Evolutionary conservation across 31 red algal species (phyloP), one percentile per base, ranked within the genome.

Genomic region (Odonthalia washingtoniensis): DNA sequence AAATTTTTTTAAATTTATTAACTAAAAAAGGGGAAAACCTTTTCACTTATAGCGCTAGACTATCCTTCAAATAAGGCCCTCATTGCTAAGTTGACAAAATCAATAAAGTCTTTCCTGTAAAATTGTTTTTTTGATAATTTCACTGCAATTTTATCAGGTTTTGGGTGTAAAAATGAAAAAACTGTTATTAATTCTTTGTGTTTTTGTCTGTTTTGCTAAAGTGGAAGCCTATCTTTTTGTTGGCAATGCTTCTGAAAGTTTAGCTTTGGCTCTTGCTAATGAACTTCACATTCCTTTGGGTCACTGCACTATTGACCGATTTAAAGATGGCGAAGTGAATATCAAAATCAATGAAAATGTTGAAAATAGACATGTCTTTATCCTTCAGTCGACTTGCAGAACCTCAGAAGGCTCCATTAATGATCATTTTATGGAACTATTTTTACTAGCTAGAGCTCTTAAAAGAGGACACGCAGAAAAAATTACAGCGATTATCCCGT

Each of bases 371-470:
- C 27, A 45, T 43, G 72, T 76, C 38, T 76, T 76, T 45, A 43
- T 76, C 30, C 28, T 34, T 31, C 72, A 76, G 37, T 76, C 72
- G 26, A 76, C 72, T 41, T 40, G 72, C 37, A 44, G 42, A 44
- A 44, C 42, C 42, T 44, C 42, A 44, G 42, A 44, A 44, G 35
- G 27, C 27, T 38, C 35, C 27, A 76, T 38, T 30, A 76, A 76
- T 41, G 72, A 76, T 76, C 30, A 41, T 38, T 34, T 76, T 41
- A 76, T 76, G 72, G 72, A 76, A 41, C 72, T 76, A 31, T 30
- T 76, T 45, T 34, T 76, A 28, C 41, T 40, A 30, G 41, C 41
- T 38, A 38, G 38, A 38, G 72, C 72, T 30, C 38, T 76, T 39
- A 34, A 41, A 28, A 40, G 72, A 43, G 72, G 32, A 28, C 28